These are phyloP conservation scores for Pavlovales sp. DNA, from an alignment of 208 protist genomes.

Conservation along the genomic window DNA sequence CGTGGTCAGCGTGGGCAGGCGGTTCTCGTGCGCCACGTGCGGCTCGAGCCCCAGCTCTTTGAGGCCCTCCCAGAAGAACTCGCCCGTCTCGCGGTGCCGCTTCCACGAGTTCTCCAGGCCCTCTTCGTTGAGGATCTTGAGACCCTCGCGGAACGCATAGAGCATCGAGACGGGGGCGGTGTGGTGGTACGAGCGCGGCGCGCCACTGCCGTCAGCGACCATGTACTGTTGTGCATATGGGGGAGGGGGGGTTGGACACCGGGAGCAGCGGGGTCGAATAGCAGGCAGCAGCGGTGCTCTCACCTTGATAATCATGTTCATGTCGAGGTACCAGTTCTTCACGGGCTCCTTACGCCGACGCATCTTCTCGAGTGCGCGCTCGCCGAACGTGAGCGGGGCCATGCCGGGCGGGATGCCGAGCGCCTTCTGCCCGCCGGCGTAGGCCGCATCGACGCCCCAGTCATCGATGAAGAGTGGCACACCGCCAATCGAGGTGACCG, in stretches of 20 bases:
- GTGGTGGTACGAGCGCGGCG: constrained; percentile 48
- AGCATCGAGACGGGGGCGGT: constrained; percentile 47
- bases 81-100: neutral
- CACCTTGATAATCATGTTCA: constrained; percentile 44
- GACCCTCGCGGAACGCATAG: constrained; percentile 48
- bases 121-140: constrained; percentile 35
- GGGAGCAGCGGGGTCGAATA: too few relatives aligned
- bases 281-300: too few relatives aligned
- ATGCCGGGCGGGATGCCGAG: constrained; percentile 51
- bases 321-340: constrained; percentile 52
- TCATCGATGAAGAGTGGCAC: constrained; percentile 54
- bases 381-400: constrained; percentile 44
- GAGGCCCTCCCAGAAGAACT: constrained; percentile 32
- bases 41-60: constrained; percentile 24
- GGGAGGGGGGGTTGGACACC: too few relatives aligned
- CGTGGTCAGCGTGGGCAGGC: constrained; percentile 54
- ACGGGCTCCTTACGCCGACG: constrained; percentile 18
- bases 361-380: constrained; percentile 43
- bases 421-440: constrained; percentile 54
- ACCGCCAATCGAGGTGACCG: constrained; percentile 54
- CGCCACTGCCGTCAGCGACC: neutral
- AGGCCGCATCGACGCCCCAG: constrained; percentile 55
- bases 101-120: constrained; percentile 37
- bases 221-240: too few relatives aligned
- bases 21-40: constrained; percentile 41